Base-by-base conservation (phyloP, 2,329 filamentous ascomycete genomes). In the Seiridium cupressi region DNA sequence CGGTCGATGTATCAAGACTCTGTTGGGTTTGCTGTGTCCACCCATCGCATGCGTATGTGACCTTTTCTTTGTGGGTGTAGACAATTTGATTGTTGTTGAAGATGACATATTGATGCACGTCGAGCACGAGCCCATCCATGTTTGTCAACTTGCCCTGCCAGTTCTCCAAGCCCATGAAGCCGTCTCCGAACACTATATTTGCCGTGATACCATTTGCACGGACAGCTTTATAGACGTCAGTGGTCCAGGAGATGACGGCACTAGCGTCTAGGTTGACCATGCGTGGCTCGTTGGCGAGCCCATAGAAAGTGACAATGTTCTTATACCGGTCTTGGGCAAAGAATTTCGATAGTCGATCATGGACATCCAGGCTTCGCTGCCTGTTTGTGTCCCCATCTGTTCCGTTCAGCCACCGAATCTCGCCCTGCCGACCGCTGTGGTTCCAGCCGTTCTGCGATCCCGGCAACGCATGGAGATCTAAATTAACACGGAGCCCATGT, bases 361-460 rank as follows among this genome's bases (percentile, higher is more conserved):
- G 95, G 44, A 98, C 82, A 61, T 96, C 92, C 18, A 97, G 84
- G 1, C 92, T 91, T 42, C 94, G 87, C 68, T 96, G 84, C 0
- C 83, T 89, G 72, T 97, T 97, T 11, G 87, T 74, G 1, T 83
- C 80, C 9, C 95, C 94, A 69, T 97, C 82, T 0, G 91, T 89
- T n/a, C 95, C 95, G 68, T 95, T 95, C 44, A 98, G 78, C 95
- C 95, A 99, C 34, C 86, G 83, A 64, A 98, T 94, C 1, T 76
- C 62, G 1, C 95, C 94, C 72, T 90, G 89, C 8, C 88, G 86
- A 0, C 95, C 95, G 66, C 91, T 96, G 74, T 99, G 95, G 69
- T 97, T 97, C 94, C 94, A 98, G 2, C 95, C 95, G 69, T 99
- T 99, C 71, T 98, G 95, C 62, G 90, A 94, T 0, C 95, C 95